These are phyloP conservation scores for Dictyostelium firmibasis DNA, from an alignment of 78 protist genomes.

Conservation along the genomic window DNA sequence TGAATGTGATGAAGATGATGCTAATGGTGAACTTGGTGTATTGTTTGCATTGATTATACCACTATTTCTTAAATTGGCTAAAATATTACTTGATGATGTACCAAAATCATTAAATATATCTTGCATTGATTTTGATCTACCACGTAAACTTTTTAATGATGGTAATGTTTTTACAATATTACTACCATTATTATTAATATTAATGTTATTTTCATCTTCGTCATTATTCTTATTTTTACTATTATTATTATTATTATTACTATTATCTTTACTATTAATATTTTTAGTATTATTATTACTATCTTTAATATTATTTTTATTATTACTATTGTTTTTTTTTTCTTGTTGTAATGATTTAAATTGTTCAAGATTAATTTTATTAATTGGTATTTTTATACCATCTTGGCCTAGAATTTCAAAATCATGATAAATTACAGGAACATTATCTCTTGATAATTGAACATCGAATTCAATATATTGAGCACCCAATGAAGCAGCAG, in stretches of 20 bases:
- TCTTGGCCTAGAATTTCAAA: conserved; percentile 21
- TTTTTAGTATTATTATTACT: background rate
- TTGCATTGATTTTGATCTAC: conserved; percentile 30
- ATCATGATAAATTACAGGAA: conserved; percentile 86
- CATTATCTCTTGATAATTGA: conserved; percentile 79
- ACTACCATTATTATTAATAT: background rate
- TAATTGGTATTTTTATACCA: conserved; percentile 49
- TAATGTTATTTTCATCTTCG: background rate
- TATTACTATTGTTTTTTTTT: background rate
- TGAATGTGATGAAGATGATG: background rate
- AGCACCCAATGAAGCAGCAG: conserved; percentile 86
- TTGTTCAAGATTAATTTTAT: conserved; percentile 14
- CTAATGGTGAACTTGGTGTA: background rate
- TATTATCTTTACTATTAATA: background rate
- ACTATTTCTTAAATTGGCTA: conserved; percentile 1
- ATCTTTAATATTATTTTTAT: background rate
- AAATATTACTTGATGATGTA: background rate
- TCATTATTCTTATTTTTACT: background rate
- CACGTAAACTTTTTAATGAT: background rate
- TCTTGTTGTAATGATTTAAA: background rate
- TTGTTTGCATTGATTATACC: background rate
- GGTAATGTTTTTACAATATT: background rate
- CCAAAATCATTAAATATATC: conserved; percentile 13
- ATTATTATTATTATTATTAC: background rate
- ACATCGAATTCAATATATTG: conserved; percentile 87